phyloP scores from a whole-genome alignment of 2,329 filamentous ascomycete species.

The Fulvia fulva region DNA sequence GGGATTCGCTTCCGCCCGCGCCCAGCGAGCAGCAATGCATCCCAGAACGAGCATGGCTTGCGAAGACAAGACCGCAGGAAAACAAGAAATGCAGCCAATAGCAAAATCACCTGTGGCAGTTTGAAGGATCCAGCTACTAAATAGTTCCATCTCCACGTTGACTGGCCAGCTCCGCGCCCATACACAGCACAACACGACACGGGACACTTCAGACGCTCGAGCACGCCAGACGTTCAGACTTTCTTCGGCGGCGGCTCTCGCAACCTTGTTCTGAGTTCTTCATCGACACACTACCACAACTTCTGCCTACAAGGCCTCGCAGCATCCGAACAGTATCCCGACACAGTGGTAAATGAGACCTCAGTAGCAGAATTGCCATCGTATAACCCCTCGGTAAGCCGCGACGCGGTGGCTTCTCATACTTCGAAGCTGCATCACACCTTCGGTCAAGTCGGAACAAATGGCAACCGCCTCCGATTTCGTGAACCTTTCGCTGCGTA shows the following conservation, averaged over 20 bases:
- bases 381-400: no score
- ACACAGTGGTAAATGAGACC: constrained; percentile 14
- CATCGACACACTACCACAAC: not conserved
- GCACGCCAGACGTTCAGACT: not conserved
- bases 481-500: not conserved
- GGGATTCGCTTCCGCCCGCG: no score
- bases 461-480: not conserved
- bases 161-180: not conserved
- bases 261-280: not conserved
- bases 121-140: not conserved
- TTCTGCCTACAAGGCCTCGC: not conserved
- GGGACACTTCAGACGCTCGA: not conserved
- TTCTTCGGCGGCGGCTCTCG: not conserved
- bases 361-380: not conserved
- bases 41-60: not conserved
- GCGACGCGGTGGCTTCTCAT: no score
- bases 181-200: not conserved
- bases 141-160: not conserved
- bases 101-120: not conserved
- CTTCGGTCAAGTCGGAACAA: not conserved
- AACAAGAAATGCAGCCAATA: not conserved
- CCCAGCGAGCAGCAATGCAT: not conserved
- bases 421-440: not conserved
- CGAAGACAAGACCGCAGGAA: not conserved
- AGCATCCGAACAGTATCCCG: constrained; percentile 4